Conservation (phyloP, 345 rosid genomes). For the Eucalyptus pauciflora region DNA sequence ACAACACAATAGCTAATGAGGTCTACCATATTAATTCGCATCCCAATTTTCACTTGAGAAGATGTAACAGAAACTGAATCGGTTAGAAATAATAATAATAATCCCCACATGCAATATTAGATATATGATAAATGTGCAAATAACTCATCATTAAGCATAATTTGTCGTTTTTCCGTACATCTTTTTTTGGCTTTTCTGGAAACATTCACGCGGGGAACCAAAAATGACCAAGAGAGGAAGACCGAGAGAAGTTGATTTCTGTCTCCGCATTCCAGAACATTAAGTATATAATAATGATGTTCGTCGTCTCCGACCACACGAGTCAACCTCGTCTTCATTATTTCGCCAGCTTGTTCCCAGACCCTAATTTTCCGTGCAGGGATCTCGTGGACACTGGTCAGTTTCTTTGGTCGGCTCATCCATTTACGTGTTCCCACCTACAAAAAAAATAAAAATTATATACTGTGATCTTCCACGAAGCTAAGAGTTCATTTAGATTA, state of each 20-base stretch:
- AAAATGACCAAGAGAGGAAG: background rate
- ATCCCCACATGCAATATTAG: background rate
- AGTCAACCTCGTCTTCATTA: background rate
- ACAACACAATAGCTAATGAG: background rate
- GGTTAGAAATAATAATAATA: background rate
- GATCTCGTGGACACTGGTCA: background rate
- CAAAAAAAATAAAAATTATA: background rate
- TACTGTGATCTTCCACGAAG: background rate
- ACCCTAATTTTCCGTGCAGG: background rate
- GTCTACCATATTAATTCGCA: background rate
- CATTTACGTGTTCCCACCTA: background rate
- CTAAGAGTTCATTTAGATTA: background rate
- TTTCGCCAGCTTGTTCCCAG: background rate
- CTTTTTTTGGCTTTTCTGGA: background rate
- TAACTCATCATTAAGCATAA: background rate
- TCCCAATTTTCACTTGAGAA: background rate
- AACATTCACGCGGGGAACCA: background rate
- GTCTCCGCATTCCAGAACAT: background rate
- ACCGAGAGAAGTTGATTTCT: background rate
- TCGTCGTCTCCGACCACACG: background rate
- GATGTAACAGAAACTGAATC: background rate
- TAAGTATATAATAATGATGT: background rate
- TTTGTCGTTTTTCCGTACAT: background rate
- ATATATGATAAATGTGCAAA: background rate
- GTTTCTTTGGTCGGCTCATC: background rate